Evolutionary conservation across 1,284 basidiomycete species (phyloP).

Genomic region (Heterobasidion parviporum): DNA sequence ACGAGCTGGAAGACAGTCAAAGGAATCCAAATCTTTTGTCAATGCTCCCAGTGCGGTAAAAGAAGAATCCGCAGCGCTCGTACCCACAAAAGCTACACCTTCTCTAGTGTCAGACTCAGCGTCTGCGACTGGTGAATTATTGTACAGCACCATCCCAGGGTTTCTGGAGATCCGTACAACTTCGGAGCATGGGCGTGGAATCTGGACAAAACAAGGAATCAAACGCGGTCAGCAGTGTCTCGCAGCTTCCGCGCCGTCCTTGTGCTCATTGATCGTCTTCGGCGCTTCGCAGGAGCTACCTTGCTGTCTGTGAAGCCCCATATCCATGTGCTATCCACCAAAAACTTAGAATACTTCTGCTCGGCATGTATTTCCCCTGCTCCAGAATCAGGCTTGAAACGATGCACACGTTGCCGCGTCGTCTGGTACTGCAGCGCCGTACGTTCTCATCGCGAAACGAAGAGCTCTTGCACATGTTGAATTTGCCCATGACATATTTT

Average conservation of each 20-base stretch:
- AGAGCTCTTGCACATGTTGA: neutral
- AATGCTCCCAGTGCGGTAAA: neutral
- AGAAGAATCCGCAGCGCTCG: neutral
- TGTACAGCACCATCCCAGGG: slow-evolving; percentile 16
- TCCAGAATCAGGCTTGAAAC: slow-evolving; percentile 33
- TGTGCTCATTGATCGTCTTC: slow-evolving; percentile 1
- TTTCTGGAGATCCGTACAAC: slow-evolving; percentile 15
- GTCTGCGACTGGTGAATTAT: neutral
- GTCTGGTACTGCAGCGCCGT: slow-evolving; percentile 72
- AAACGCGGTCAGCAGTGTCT: slow-evolving; percentile 28
- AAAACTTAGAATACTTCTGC: slow-evolving; percentile 54
- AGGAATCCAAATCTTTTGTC: slow-evolving; percentile 14
- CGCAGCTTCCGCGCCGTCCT: neutral
- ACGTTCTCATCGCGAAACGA: slow-evolving; percentile 3
- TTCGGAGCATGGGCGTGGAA: slow-evolving; percentile 17
- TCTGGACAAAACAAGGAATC: slow-evolving; percentile 23
- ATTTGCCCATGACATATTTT: neutral
- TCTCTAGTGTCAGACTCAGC: neutral
- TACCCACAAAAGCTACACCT: neutral
- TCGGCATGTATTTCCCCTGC: slow-evolving; percentile 52
- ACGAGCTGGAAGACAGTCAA: slow-evolving; percentile 9
- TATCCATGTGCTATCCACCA: slow-evolving; percentile 59
- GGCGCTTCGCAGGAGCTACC: slow-evolving; percentile 39
- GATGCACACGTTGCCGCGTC: slow-evolving; percentile 65
- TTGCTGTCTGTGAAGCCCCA: slow-evolving; percentile 53